Percentiles rank a stretch among this genome's conserved stretches.
Evolutionary conservation across 2,329 filamentous ascomycete genomes (phyloP).

Genomic region (Talaromyces sp.): DNA sequence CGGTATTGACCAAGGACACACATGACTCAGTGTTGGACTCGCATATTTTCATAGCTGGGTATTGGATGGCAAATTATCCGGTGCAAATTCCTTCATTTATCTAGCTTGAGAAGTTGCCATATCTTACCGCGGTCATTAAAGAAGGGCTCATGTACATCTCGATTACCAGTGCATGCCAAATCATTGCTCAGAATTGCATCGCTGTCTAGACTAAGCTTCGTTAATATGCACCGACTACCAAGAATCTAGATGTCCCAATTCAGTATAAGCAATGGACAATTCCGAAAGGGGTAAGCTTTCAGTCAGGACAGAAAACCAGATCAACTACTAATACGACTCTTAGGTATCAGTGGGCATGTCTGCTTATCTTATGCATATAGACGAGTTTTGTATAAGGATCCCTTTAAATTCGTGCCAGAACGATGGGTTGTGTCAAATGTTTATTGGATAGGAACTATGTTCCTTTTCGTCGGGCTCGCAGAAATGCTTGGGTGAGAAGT

Average conservation of each 20-base stretch:
- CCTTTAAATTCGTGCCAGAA: neutral
- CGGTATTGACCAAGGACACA: neutral
- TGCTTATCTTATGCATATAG: neutral
- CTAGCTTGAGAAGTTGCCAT: neutral
- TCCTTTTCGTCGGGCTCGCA: neutral
- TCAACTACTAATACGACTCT: neutral
- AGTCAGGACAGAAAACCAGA: neutral
- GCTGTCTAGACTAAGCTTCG: neutral
- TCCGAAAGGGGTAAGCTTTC: neutral
- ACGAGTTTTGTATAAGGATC: neutral
- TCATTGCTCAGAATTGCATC: neutral
- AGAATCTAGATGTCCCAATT: neutral
- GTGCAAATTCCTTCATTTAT: neutral
- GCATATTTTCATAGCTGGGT: neutral
- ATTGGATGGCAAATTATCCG: neutral
- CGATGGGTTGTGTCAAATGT: neutral
- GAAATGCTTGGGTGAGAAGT: neutral
- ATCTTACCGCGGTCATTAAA: neutral
- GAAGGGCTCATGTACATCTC: neutral
- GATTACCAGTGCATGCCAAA: no score
- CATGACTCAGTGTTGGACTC: neutral
- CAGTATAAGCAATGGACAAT: neutral
- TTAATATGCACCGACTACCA: neutral
- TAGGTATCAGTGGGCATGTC: neutral
- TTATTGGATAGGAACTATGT: neutral